A percentile compares a stretch with the other conserved stretches of the same genome.
Conservation (phyloP, 192 early-diverging fungal species). For the Backusella morwellensis region DNA sequence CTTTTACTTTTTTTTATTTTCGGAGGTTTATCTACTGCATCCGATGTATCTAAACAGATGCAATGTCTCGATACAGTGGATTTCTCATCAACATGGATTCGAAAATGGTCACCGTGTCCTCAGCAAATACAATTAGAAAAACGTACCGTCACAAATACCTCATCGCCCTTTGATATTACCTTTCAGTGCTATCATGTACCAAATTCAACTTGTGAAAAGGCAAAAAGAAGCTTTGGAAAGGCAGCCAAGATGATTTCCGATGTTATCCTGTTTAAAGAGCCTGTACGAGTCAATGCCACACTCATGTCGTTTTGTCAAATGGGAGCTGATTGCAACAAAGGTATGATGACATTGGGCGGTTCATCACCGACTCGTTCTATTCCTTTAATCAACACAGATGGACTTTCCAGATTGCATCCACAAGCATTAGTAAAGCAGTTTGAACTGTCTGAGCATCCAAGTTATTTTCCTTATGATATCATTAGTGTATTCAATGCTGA, state of each 20-base stretch:
- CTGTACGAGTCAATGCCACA: slow-evolving; percentile 38
- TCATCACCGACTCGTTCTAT: slow-evolving; percentile 33
- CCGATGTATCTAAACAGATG: neutral
- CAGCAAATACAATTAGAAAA: neutral
- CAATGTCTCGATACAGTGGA: slow-evolving; percentile 1
- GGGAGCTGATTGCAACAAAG: slow-evolving; percentile 7
- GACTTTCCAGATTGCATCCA: slow-evolving; percentile 28
- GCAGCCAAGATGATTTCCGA: slow-evolving; percentile 31
- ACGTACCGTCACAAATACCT: neutral
- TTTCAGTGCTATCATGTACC: slow-evolving; percentile 6
- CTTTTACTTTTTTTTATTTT: neutral
- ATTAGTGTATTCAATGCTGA: slow-evolving; percentile 36
- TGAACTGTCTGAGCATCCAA: neutral
- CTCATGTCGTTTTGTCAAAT: slow-evolving; percentile 31
- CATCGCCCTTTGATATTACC: slow-evolving; percentile 15
- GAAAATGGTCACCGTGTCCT: neutral
- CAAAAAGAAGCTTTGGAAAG: slow-evolving; percentile 18
- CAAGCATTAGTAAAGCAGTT: slow-evolving; percentile 41
- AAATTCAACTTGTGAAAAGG: slow-evolving; percentile 24
- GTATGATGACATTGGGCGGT: slow-evolving; percentile 19
- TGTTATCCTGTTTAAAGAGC: slow-evolving; percentile 13
- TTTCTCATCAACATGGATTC: neutral
- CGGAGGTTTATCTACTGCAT: slow-evolving; percentile 2
- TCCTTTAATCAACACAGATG: slow-evolving; percentile 24
- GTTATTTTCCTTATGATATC: slow-evolving; percentile 34